phyloP scores from a whole-genome alignment of 208 protist species.

The Vickermania spadyakhi region DNA sequence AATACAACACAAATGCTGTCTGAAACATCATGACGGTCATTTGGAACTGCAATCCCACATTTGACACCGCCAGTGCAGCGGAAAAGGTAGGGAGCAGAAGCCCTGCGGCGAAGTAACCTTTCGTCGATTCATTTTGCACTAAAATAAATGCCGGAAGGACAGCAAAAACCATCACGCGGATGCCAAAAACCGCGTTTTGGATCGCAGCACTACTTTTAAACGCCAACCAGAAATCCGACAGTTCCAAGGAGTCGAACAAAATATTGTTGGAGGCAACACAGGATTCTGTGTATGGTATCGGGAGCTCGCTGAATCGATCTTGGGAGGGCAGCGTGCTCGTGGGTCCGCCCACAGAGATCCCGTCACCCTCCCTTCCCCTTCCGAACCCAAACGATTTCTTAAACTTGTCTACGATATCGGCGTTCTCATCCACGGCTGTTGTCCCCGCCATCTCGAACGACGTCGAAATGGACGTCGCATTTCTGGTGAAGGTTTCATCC shows the following conservation, averaged over 20 bases:
- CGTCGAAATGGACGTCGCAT: neutral
- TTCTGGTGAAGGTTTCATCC: neutral
- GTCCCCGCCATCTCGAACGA: neutral
- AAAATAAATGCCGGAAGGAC: constrained; percentile 34
- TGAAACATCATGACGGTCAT: constrained; percentile 23
- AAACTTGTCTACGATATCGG: neutral
- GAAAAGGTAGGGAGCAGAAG: constrained; percentile 22
- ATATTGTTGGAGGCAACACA: neutral
- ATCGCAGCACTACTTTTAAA: constrained; percentile 19
- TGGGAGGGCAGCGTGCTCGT: neutral
- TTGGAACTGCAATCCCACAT: constrained; percentile 26
- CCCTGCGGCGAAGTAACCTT: constrained; percentile 18
- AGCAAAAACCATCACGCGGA: constrained; percentile 35
- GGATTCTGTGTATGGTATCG: neutral
- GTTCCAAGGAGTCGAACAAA: constrained; percentile 20
- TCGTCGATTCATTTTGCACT: constrained; percentile 16
- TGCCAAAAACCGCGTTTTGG: constrained; percentile 20
- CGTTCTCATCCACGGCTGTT: neutral
- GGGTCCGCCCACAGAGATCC: too few species aligned
- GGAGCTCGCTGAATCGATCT: neutral
- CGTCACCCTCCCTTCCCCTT: neutral
- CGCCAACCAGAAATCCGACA: constrained; percentile 21
- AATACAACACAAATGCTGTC: constrained; percentile 12
- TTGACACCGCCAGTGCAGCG: constrained; percentile 18
- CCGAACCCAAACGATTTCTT: neutral